These are phyloP conservation scores for Cyamopsis tetragonoloba DNA, from an alignment of 306 rosid genomes.

Conservation along the genomic window DNA sequence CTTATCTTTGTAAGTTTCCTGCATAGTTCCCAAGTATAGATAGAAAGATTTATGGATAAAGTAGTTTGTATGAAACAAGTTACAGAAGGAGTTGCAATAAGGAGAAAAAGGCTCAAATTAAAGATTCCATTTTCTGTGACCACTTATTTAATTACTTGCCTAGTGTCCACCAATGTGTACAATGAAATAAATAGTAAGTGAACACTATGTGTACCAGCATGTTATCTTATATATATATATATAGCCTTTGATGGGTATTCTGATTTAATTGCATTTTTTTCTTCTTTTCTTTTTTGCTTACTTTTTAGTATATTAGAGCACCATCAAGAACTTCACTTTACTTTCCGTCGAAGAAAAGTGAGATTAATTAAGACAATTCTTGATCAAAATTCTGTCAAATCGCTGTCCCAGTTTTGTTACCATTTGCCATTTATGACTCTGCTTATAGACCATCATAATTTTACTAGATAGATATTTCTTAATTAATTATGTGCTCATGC, in stretches of 20 bases:
- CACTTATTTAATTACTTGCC: conserved; percentile 28
- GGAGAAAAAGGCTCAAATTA: conserved; percentile 41
- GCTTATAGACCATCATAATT: conserved; percentile 5
- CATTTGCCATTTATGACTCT: conserved; percentile 12
- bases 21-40: conserved; percentile 41
- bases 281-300: conserved; percentile 22
- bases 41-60: conserved; percentile 46
- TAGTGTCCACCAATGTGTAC: conserved; percentile 37
- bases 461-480: neutral
- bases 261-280: no score
- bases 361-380: conserved; percentile 6
- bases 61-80: conserved; percentile 44
- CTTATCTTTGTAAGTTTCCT: conserved; percentile 31
- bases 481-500: neutral
- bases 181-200: no score
- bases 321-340: conserved; percentile 25
- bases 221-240: no score
- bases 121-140: conserved; percentile 41
- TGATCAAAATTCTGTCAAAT: conserved; percentile 22
- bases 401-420: conserved; percentile 9
- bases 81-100: conserved; percentile 44
- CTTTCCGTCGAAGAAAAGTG: conserved; percentile 7
- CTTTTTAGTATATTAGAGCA: conserved; percentile 15
- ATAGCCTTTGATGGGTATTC: conserved; percentile 35
- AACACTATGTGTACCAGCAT: conserved; percentile 31